phyloP scores from a whole-genome alignment of 2,329 filamentous ascomycete species.

The Penicillium sp. region DNA sequence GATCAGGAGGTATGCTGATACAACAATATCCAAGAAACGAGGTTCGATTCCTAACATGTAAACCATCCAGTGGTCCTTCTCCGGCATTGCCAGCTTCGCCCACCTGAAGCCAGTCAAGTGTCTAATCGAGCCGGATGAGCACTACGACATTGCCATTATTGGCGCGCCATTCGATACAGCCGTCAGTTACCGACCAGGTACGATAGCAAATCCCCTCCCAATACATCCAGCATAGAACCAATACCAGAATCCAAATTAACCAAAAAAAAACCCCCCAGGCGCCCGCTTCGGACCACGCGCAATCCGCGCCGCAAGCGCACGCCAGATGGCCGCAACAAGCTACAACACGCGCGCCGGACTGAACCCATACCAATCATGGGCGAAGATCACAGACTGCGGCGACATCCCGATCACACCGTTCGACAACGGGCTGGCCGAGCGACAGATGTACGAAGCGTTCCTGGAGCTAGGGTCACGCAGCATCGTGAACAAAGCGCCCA shows the following conservation, averaged over 20 bases:
- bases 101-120: conserved; percentile 68
- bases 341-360: conserved; percentile 79
- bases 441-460: conserved; percentile 81
- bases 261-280: conserved; percentile 41
- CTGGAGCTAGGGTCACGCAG: conserved; percentile 60
- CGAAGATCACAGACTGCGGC: conserved; percentile 79
- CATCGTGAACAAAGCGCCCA: conserved; percentile 33
- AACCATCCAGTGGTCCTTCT: conserved; percentile 58
- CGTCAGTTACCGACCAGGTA: conserved; percentile 66
- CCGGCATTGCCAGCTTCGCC: conserved; percentile 72
- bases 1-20: conserved; percentile 42
- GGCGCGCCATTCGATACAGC: conserved; percentile 73
- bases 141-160: conserved; percentile 69
- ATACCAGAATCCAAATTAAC: background rate
- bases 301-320: conserved; percentile 77
- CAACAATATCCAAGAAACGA: background rate
- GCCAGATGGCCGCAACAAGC: conserved; percentile 75
- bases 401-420: conserved; percentile 85
- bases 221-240: background rate
- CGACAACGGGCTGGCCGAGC: conserved; percentile 76
- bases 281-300: conserved; percentile 83
- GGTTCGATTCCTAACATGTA: background rate
- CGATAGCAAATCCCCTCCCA: conserved; percentile 15
- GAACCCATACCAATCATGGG: conserved; percentile 81
- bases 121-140: conserved; percentile 60